Base-by-base conservation (phyloP, 805 yeast genomes). In the Scheffersomyces lignosus region DNA sequence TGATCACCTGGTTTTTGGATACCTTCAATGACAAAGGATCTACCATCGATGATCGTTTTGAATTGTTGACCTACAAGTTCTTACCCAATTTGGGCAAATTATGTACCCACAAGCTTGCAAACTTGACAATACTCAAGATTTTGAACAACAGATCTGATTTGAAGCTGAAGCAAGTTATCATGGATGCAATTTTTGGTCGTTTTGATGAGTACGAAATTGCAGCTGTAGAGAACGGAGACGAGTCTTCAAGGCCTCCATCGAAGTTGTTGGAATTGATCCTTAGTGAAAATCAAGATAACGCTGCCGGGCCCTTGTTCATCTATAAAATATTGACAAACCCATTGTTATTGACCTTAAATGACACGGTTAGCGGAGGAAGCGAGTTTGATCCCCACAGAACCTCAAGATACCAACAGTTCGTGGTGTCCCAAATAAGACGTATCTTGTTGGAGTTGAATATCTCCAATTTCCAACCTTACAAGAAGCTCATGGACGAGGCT, bases 1-100 rank as follows among this genome's bases (percentile, higher is more conserved):
- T 93, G 48, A 77, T 93, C 37, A 88, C 96, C 1, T 93, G 99
- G 99, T 84, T 86, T 51, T 73, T 93, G 54, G 99, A 93, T 56
- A 87, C 96, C 1, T 69, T 59, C 41, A 60, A 52, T 37, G 62
- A 41, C 30, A 26, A 40, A 30, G 58, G 58, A 4, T 30, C 47
- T 3, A 40, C 45, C 2, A 29, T 36, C 14, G 81, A 82, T 27
- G 74, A 80, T 50, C 76, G 91, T 49, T 86, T 82, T 58, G 62
- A 68, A 18, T 66, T 87, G 14, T 66, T 93, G 32, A 80, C 88
- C 2, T 75, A 78, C 20, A 72, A 75, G 51, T 65, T 88, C 37
- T 51, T 78, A 31, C 81, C 87, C 1, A 71, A 80, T 48, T 71
- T 89, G 50, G 78, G 71, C 9, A 73, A 69, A 26, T 64, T 88